Evolutionary conservation across 2,329 filamentous ascomycete genomes (phyloP).

Genomic region (Neonectria punicea): DNA sequence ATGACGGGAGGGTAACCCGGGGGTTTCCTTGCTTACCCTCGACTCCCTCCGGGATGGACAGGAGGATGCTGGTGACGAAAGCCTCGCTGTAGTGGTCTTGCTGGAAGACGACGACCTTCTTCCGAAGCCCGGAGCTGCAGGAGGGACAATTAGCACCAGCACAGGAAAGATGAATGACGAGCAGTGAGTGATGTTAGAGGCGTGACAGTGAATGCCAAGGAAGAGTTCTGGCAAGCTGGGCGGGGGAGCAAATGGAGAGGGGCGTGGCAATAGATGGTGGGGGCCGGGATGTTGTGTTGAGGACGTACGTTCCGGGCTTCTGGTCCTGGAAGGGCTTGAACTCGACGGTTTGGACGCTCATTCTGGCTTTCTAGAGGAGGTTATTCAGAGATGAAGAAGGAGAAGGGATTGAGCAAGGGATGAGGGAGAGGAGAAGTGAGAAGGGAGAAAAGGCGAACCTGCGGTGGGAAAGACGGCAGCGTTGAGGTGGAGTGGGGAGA

Average conservation of each 20-base stretch:
- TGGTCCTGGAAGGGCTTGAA: slow-evolving; percentile 92
- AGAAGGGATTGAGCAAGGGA: slow-evolving; percentile 11
- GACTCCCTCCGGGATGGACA: slow-evolving; percentile 94
- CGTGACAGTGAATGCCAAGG: not conserved
- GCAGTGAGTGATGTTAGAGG: not conserved
- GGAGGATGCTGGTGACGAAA: slow-evolving; percentile 92
- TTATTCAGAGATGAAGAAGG: slow-evolving; percentile 16
- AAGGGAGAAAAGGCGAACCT: slow-evolving; percentile 22
- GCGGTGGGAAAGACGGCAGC: slow-evolving; percentile 22
- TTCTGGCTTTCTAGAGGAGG: slow-evolving; percentile 52
- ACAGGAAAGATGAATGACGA: not conserved
- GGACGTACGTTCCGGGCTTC: slow-evolving; percentile 97
- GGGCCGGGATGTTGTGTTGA: slow-evolving; percentile 12
- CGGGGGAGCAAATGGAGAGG: slow-evolving; percentile 20
- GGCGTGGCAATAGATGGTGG: slow-evolving; percentile 23
- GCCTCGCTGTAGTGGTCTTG: slow-evolving; percentile 95
- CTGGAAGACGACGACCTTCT: slow-evolving; percentile 99
- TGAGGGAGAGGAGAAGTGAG: not conserved
- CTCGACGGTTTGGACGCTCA: slow-evolving; percentile 81
- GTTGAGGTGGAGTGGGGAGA: slow-evolving; percentile 24
- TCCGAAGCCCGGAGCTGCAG: slow-evolving; percentile 91
- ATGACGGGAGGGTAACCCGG: not conserved
- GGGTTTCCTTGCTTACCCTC: slow-evolving; percentile 63
- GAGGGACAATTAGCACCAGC: not conserved
- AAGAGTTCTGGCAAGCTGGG: slow-evolving; percentile 7